phyloP scores from a whole-genome alignment of 768 basidiomycete species.

The Nidularia pulvinata region DNA sequence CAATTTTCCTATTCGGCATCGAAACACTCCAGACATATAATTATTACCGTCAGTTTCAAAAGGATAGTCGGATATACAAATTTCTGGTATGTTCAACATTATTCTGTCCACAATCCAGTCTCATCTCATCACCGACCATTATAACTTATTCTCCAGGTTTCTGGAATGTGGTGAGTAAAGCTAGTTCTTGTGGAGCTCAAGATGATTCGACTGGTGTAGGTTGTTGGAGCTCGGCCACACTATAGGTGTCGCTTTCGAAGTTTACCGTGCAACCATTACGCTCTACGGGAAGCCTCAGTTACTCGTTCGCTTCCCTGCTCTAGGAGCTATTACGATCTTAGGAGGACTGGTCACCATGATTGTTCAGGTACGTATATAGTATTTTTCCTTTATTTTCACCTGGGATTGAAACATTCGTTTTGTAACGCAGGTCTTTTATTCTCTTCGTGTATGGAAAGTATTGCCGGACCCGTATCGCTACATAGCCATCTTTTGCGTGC shows the following conservation, averaged over 20 bases:
- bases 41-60: constrained; percentile 15
- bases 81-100: constrained; percentile 13
- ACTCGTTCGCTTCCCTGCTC: constrained; percentile 3
- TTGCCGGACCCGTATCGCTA: constrained; percentile 19
- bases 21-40: constrained; percentile 16
- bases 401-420: neutral
- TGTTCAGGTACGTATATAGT: neutral
- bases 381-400: neutral
- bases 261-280: constrained; percentile 13
- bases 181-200: neutral
- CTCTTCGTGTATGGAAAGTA: constrained; percentile 22
- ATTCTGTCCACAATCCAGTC: neutral
- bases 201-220: constrained; percentile 2
- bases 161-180: neutral
- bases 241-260: constrained; percentile 11
- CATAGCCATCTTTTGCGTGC: constrained; percentile 21
- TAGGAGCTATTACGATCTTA: constrained; percentile 3
- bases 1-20: constrained; percentile 20
- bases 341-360: constrained; percentile 8
- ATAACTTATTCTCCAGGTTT: neutral
- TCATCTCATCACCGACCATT: neutral
- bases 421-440: constrained; percentile 24
- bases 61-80: constrained; percentile 14
- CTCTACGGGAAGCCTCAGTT: constrained; percentile 4
- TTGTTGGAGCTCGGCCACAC: constrained; percentile 16